A percentile compares a stretch with the other conserved stretches of the same genome.
Evolutionary conservation across 116 monocot genomes (phyloP).

Genomic region (Zostera marina): DNA sequence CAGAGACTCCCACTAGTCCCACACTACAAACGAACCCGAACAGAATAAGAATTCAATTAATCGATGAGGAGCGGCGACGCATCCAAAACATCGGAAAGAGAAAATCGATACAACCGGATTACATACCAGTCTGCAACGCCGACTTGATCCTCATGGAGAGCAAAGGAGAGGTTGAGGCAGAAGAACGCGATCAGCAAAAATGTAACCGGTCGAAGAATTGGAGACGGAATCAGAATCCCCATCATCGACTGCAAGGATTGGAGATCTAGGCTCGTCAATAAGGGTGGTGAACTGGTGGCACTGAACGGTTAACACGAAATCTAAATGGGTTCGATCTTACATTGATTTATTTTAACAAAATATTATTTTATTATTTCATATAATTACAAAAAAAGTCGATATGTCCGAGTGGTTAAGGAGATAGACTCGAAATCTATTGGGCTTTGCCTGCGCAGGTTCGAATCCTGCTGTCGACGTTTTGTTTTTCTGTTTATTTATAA

Average conservation of each 20-base stretch:
- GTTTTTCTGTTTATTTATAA: too few relatives aligned
- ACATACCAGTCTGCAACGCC: conserved; percentile 79
- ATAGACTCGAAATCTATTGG: conserved; percentile 99
- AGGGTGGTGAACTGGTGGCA: too few relatives aligned
- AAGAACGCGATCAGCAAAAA: conserved; percentile 19
- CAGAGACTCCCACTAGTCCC: too few relatives aligned
- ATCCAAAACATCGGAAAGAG: background rate
- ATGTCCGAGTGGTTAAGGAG: conserved; percentile 42
- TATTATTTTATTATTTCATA: too few relatives aligned
- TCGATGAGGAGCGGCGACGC: background rate
- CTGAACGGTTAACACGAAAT: too few relatives aligned
- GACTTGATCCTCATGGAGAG: conserved; percentile 90
- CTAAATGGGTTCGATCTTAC: too few relatives aligned
- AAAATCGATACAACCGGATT: background rate
- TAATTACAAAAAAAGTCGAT: too few relatives aligned
- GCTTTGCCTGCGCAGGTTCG: conserved; percentile 83
- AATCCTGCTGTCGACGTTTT: conserved; percentile 76
- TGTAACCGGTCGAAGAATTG: too few relatives aligned
- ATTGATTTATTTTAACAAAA: too few relatives aligned
- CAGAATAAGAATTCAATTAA: background rate
- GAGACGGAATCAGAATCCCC: conserved; percentile 12
- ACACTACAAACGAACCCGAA: background rate
- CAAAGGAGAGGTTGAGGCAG: conserved; percentile 17
- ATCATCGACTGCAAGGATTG: too few relatives aligned
- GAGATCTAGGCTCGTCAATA: too few relatives aligned